Conservation (phyloP, 2,329 filamentous ascomycete species). For the Scolecobasidium constrictum region DNA sequence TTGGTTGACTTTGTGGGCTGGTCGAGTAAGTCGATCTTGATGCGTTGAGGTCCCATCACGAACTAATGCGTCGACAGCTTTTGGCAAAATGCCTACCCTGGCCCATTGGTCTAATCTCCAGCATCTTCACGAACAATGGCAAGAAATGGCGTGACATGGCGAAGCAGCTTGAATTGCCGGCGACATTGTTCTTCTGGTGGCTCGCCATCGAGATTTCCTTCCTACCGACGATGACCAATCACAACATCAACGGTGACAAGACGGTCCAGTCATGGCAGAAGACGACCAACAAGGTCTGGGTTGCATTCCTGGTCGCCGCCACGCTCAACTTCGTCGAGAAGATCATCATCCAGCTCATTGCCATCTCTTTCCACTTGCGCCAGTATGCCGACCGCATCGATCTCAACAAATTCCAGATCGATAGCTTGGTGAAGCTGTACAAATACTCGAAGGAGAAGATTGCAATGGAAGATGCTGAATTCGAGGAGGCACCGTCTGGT, state of each 20-base stretch:
- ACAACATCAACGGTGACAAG: slow-evolving; percentile 44
- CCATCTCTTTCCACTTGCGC: slow-evolving; percentile 80
- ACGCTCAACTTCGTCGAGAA: slow-evolving; percentile 82
- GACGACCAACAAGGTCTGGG: slow-evolving; percentile 74
- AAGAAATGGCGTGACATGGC: slow-evolving; percentile 94
- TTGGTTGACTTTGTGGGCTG: slow-evolving; percentile 84
- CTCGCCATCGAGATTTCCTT: slow-evolving; percentile 79
- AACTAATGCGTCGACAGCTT: slow-evolving; percentile 28
- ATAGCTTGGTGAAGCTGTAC: slow-evolving; percentile 53
- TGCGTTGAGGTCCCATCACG: too few species aligned
- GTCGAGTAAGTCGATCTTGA: slow-evolving; percentile 31
- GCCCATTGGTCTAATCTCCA: slow-evolving; percentile 52
- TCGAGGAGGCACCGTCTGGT: slow-evolving; percentile 40
- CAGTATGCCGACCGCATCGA: slow-evolving; percentile 89
- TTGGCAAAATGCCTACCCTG: slow-evolving; percentile 54
- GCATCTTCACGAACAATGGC: slow-evolving; percentile 70
- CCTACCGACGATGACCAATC: slow-evolving; percentile 65
- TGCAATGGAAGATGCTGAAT: slow-evolving; percentile 64
- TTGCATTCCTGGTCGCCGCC: slow-evolving; percentile 70
- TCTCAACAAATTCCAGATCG: slow-evolving; percentile 83
- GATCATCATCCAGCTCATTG: slow-evolving; percentile 88
- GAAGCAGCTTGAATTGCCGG: slow-evolving; percentile 71
- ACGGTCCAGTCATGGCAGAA: slow-evolving; percentile 57
- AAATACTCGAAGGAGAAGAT: slow-evolving; percentile 54
- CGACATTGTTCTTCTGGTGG: slow-evolving; percentile 86